Evolutionary conservation across 768 basidiomycete genomes (phyloP).

Genomic region (Baorangia bicolor): DNA sequence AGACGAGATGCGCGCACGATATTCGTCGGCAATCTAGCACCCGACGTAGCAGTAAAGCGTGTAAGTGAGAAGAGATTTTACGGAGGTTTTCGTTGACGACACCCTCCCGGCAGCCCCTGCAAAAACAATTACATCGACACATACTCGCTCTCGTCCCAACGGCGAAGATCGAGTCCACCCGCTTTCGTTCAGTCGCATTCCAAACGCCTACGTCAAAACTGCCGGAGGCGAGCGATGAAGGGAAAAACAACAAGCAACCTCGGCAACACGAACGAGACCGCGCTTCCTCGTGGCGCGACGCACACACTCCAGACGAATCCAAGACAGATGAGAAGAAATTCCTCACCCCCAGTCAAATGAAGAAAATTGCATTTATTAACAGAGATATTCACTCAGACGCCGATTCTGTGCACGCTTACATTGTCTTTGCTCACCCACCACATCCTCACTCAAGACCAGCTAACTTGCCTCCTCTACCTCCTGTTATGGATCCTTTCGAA

Average conservation of each 20-base stretch:
- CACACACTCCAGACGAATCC: conserved; percentile 43
- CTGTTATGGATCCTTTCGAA: conserved; percentile 63
- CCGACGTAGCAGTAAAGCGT: conserved; percentile 73
- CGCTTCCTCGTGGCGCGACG: conserved; percentile 55
- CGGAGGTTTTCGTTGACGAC: not conserved
- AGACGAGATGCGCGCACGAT: conserved; percentile 80
- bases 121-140: conserved; percentile 76
- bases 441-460: conserved; percentile 41
- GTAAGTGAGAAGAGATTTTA: conserved; percentile 42
- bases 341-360: conserved; percentile 83
- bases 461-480: conserved; percentile 51
- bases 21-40: conserved; percentile 86
- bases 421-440: conserved; percentile 79
- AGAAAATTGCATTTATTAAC: conserved; percentile 92
- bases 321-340: conserved; percentile 58
- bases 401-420: conserved; percentile 80
- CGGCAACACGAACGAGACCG: conserved; percentile 58
- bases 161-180: conserved; percentile 86
- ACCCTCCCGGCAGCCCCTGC: conserved; percentile 51
- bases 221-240: conserved; percentile 37
- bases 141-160: conserved; percentile 67
- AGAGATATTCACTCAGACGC: conserved; percentile 82
- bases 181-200: conserved; percentile 94
- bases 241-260: conserved; percentile 30
- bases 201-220: conserved; percentile 72